A percentile compares a stretch with the other conserved stretches of the same genome.
Evolutionary conservation across 169 alveolate genomes (phyloP).

Genomic region (Plasmodium adleri): DNA sequence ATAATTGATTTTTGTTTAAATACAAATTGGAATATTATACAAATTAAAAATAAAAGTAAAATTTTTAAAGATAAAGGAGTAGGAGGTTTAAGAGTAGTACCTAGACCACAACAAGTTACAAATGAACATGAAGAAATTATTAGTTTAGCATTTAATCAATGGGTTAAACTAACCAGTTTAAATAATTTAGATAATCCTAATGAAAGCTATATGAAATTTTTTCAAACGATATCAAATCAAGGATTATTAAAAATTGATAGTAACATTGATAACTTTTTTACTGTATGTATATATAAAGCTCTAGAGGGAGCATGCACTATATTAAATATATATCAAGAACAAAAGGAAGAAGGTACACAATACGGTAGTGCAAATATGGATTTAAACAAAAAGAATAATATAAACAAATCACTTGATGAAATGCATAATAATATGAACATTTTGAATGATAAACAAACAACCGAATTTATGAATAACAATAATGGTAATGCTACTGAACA

Average conservation of each 20-base stretch:
- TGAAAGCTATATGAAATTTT: slow-evolving; percentile 84
- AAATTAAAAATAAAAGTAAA: slow-evolving; percentile 34
- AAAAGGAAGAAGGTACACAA: not conserved
- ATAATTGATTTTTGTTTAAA: slow-evolving; percentile 60
- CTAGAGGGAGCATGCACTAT: slow-evolving; percentile 62
- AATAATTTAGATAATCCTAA: slow-evolving; percentile 78
- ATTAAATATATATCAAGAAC: not conserved
- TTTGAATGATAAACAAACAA: not conserved
- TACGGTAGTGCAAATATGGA: too few species aligned
- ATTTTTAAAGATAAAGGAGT: slow-evolving; percentile 77
- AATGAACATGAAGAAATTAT: slow-evolving; percentile 83
- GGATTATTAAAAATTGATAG: slow-evolving; percentile 91
- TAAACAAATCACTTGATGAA: not conserved
- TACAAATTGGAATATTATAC: slow-evolving; percentile 65
- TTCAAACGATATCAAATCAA: slow-evolving; percentile 89
- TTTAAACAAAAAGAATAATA: not conserved
- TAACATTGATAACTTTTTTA: slow-evolving; percentile 89
- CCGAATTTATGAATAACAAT: not conserved
- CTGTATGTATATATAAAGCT: slow-evolving; percentile 89
- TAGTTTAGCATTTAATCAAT: slow-evolving; percentile 78
- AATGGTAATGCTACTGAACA: not conserved
- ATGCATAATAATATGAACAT: slow-evolving; percentile 6
- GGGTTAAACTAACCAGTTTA: slow-evolving; percentile 81
- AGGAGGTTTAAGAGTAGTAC: slow-evolving; percentile 85
- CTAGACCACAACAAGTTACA: slow-evolving; percentile 80